Evolutionary conservation across 2,329 filamentous ascomycete species (phyloP).

Genomic region (Cladophialophora immunda): DNA sequence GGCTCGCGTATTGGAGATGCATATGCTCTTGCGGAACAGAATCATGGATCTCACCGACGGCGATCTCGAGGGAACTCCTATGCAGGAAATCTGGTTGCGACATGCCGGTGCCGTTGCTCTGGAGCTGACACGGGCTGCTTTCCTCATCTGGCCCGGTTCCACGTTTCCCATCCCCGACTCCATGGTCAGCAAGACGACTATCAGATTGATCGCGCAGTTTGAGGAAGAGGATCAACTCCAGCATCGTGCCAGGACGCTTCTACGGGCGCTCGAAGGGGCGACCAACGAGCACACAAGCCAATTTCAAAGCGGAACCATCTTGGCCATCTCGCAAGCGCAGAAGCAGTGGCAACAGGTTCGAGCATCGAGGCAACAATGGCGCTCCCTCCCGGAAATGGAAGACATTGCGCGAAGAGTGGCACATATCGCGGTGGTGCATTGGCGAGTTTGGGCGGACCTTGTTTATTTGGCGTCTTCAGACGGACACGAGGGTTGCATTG

Average conservation of each 20-base stretch:
- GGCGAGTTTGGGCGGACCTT: constrained; percentile 84
- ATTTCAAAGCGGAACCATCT: constrained; percentile 52
- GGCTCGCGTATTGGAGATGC: constrained; percentile 44
- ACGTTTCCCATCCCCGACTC: constrained; percentile 37
- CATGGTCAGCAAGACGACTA: constrained; percentile 16
- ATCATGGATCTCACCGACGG: constrained; percentile 48
- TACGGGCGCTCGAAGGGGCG: constrained; percentile 44
- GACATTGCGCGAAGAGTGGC: constrained; percentile 77
- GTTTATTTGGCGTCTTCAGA: constrained; percentile 62
- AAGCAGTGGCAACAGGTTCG: constrained; percentile 42
- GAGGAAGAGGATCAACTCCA: constrained; percentile 17
- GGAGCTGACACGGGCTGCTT: constrained; percentile 53
- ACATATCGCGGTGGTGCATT: constrained; percentile 86
- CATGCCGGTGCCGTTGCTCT: constrained; percentile 51
- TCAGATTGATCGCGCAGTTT: constrained; percentile 17
- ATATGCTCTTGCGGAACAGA: constrained; percentile 36
- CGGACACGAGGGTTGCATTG: constrained; percentile 1
- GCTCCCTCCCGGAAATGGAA: constrained; percentile 47
- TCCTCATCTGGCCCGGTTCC: constrained; percentile 44
- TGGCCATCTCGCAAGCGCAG: constrained; percentile 56
- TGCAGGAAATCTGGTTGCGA: constrained; percentile 46
- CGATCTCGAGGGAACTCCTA: constrained; percentile 11
- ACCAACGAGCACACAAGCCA: constrained; percentile 44
- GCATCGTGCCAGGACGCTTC: constrained; percentile 7
- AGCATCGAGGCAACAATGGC: constrained; percentile 29